These are phyloP conservation scores for Kazachstania psychrophila DNA, from an alignment of 805 yeast genomes.

Conservation along the genomic window DNA sequence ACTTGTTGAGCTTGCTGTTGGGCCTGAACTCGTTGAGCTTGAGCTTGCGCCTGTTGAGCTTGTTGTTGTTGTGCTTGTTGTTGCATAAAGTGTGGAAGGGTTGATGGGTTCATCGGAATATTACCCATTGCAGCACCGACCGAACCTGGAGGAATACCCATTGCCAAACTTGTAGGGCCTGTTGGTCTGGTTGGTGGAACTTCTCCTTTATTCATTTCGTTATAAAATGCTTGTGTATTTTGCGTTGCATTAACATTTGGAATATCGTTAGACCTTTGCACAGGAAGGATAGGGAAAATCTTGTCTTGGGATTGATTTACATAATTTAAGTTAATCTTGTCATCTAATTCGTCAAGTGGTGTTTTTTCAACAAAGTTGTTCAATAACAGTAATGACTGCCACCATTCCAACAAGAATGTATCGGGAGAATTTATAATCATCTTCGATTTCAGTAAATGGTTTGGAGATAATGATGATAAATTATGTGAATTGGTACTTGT, in stretches of 20 bases:
- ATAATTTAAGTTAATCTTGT: constrained; percentile 2
- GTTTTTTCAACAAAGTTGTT: constrained; percentile 36
- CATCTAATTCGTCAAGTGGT: constrained; percentile 19
- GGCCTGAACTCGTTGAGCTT: constrained; percentile 2
- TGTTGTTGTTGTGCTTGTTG: not conserved
- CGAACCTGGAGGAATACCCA: too few relatives aligned
- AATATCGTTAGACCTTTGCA: not conserved
- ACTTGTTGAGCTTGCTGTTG: constrained; percentile 9
- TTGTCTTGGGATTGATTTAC: not conserved
- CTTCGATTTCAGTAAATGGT: constrained; percentile 18
- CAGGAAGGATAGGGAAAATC: constrained; percentile 8
- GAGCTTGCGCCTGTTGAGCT: not conserved
- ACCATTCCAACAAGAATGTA: constrained; percentile 48
- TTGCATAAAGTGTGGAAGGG: not conserved
- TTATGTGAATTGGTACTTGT: constrained; percentile 18
- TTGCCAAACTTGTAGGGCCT: too few relatives aligned
- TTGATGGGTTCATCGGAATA: not conserved
- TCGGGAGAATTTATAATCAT: constrained; percentile 38
- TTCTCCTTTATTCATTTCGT: too few relatives aligned
- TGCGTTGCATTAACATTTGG: not conserved
- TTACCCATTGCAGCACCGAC: not conserved
- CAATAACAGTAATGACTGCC: constrained; percentile 41
- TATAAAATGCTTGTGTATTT: not conserved
- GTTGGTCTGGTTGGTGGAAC: too few relatives aligned
- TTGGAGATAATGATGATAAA: constrained; percentile 2